phyloP scores from a whole-genome alignment of 208 protist species.

The Leishmania lainsoni region DNA sequence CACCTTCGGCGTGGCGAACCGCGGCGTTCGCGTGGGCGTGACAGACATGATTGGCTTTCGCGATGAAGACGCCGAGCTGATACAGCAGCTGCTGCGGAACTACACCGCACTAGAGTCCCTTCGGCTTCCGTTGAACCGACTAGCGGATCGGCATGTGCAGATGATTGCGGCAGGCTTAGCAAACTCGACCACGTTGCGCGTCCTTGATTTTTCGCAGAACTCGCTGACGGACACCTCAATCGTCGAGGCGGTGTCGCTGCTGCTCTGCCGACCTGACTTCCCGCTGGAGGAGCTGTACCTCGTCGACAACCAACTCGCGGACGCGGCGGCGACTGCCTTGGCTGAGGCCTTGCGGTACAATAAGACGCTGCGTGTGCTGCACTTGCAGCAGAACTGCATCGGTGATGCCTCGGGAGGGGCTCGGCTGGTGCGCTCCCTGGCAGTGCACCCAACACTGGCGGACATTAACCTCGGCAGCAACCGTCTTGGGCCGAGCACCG shows the following conservation, averaged over 20 bases:
- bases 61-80: conserved; percentile 61
- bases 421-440: conserved; percentile 53
- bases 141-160: conserved; percentile 54
- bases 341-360: conserved; percentile 77
- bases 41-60: conserved; percentile 78
- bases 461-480: conserved; percentile 82
- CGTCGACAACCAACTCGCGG: conserved; percentile 73
- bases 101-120: conserved; percentile 57
- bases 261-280: conserved; percentile 66
- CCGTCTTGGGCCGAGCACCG: conserved; percentile 50
- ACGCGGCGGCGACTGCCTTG: conserved; percentile 60
- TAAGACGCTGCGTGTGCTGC: conserved; percentile 68
- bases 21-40: conserved; percentile 54
- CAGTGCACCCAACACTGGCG: conserved; percentile 50
- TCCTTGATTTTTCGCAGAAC: conserved; percentile 89
- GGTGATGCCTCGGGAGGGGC: conserved; percentile 64
- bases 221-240: conserved; percentile 67
- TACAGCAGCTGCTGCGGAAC: conserved; percentile 58
- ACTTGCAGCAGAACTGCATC: conserved; percentile 84
- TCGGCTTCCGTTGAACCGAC: conserved; percentile 69
- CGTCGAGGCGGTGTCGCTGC: conserved; percentile 58
- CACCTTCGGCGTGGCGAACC: conserved; percentile 74
- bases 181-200: conserved; percentile 58
- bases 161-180: conserved; percentile 67
- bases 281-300: conserved; percentile 82